Base-by-base conservation (phyloP, 139 green algal species). In the Chlorella sp. region DNA sequence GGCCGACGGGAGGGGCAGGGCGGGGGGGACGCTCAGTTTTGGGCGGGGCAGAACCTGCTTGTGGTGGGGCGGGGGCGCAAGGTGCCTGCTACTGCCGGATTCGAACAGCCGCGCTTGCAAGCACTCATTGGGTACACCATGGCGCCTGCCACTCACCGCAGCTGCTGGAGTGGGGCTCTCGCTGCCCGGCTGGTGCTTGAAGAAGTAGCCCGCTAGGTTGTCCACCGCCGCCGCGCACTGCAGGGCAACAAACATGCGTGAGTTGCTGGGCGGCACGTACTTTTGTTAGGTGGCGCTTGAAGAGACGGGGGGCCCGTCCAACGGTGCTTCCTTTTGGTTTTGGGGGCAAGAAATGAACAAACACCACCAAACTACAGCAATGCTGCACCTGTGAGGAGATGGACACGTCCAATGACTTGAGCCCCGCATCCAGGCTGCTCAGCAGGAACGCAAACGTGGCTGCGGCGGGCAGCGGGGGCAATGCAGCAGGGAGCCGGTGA, bases 181-280 rank as follows among this genome's bases (percentile, higher is more conserved):
- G 41, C 73, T 87, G 60, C 79, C 83, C 16, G 89, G 88, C 72
- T 86, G 74, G 83, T 88, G 82, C 81, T 92, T 94, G 90, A 96
- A 95, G 89, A 95, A 96, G 80, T 93, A 99, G 28, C 90, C 94
- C 0, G 95, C 96, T 25, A 99, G 89, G 89, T 98, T 96, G 91
- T 99, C 96, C 3, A 99, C 88, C 0, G 96, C 97, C 16, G 93
- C 90, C 13, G 97, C 97, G 73, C 96, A 98, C 72, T 94, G 88
- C 38, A 78, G 18, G 44, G 44, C 44, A 51, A 51, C 44, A 51
- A 51, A n/a, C n/a, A n/a, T n/a, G n/a, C n/a, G n/a, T n/a, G n/a
- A n/a, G n/a, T n/a, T n/a, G n/a, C n/a, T n/a, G n/a, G n/a, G n/a
- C n/a, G n/a, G n/a, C n/a, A n/a, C n/a, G n/a, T n/a, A n/a, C n/a